phyloP scores from a whole-genome alignment of 352 stramenopile species.

The Phytophthora vignae region DNA sequence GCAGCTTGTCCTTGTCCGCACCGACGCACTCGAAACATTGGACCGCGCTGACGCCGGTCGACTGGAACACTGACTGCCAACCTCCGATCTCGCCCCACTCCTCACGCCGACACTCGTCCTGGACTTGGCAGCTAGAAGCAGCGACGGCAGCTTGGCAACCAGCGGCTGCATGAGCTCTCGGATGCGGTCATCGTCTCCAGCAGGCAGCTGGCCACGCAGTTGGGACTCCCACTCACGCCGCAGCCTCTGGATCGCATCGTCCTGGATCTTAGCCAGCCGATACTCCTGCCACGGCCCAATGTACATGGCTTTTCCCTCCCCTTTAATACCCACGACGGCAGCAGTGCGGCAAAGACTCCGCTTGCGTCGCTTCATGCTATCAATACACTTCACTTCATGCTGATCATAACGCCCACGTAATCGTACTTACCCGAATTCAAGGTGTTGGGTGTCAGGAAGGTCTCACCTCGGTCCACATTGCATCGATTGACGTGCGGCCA shows the following conservation, averaged over 20 bases:
- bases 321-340: background rate
- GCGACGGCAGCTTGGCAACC: slow-evolving; percentile 68
- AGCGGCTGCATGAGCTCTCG: slow-evolving; percentile 84
- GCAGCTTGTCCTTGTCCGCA: slow-evolving; percentile 12
- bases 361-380: slow-evolving; percentile 36
- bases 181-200: slow-evolving; percentile 62
- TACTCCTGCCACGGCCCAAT: slow-evolving; percentile 90
- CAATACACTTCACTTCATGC: slow-evolving; percentile 16
- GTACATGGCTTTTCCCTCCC: slow-evolving; percentile 63
- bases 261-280: slow-evolving; percentile 85
- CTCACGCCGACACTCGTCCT: slow-evolving; percentile 13
- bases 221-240: slow-evolving; percentile 72
- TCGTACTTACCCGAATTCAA: too few relatives aligned
- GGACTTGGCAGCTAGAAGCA: slow-evolving; percentile 66
- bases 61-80: slow-evolving; percentile 34
- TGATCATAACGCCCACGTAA: slow-evolving; percentile 30
- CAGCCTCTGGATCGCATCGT: slow-evolving; percentile 76
- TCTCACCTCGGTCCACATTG: slow-evolving; percentile 5
- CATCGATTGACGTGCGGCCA: slow-evolving; percentile 10
- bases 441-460: slow-evolving; percentile 4
- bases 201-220: slow-evolving; percentile 56
- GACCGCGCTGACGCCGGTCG: slow-evolving; percentile 31
- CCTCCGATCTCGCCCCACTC: slow-evolving; percentile 15
- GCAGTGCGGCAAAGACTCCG: slow-evolving; percentile 5
- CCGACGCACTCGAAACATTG: slow-evolving; percentile 27